Conservation (phyloP, 371 early-diverging fungal species). For the Rhizomucor miehei region DNA sequence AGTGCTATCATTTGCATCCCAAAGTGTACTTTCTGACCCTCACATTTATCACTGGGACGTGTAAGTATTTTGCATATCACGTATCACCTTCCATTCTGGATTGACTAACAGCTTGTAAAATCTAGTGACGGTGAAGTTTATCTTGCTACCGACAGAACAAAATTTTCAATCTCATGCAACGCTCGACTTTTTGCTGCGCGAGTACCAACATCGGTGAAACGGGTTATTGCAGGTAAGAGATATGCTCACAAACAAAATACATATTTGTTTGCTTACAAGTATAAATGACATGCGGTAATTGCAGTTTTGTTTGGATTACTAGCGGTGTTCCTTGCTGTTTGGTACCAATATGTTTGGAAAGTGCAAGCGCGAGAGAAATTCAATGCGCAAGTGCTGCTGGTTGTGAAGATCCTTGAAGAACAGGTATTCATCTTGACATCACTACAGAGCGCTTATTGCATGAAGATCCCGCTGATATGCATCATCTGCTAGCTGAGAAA, state of each 20-base stretch:
- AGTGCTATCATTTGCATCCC: background rate
- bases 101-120: background rate
- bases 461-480: too few relatives aligned
- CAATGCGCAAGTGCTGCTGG: background rate
- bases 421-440: constrained; percentile 11
- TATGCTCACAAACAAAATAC: too few relatives aligned
- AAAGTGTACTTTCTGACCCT: constrained; percentile 3
- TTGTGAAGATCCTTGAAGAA: constrained; percentile 8
- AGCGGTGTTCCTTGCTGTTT: background rate
- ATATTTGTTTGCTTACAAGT: background rate
- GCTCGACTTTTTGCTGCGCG: background rate
- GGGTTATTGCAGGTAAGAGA: background rate
- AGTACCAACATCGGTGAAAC: background rate
- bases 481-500: constrained; percentile 12
- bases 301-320: background rate
- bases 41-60: constrained; percentile 8
- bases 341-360: constrained; percentile 7
- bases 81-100: background rate
- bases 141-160: constrained; percentile 6
- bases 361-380: background rate
- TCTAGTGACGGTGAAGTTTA: constrained; percentile 13
- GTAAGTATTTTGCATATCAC: constrained; percentile 2
- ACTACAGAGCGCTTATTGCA: background rate
- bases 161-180: constrained; percentile 3
- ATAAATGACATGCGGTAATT: background rate